Evolutionary conservation across 2,329 filamentous ascomycete genomes (phyloP).

Genomic region (Colletotrichum sp.): DNA sequence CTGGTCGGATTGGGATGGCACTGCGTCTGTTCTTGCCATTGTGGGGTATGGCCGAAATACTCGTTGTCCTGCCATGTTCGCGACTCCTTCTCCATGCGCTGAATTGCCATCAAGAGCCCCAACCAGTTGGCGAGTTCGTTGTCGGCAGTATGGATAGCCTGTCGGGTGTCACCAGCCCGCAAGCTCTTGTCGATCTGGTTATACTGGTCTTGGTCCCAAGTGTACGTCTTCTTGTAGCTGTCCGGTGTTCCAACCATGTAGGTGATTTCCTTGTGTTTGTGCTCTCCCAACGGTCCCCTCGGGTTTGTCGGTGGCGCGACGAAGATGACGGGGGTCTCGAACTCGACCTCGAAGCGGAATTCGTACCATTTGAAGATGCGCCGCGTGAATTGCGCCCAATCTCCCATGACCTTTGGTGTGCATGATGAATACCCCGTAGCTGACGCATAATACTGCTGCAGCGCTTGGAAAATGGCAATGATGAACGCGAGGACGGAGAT

Average conservation of each 20-base stretch:
- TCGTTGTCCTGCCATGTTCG: conserved; percentile 12
- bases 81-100: conserved; percentile 18
- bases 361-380: conserved; percentile 17
- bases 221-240: conserved; percentile 9
- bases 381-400: conserved; percentile 6
- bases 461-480: conserved; percentile 15
- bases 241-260: conserved; percentile 12
- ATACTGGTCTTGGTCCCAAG: conserved; percentile 5
- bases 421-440: conserved; percentile 11
- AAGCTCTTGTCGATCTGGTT: background rate
- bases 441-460: conserved; percentile 14
- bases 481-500: conserved; percentile 16
- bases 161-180: background rate
- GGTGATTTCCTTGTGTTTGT: conserved; percentile 5
- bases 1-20: background rate
- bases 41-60: background rate
- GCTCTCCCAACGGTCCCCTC: background rate
- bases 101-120: conserved; percentile 13
- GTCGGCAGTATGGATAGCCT: conserved; percentile 17
- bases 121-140: conserved; percentile 13
- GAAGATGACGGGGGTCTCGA: conserved; percentile 16
- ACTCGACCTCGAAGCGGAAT: conserved; percentile 18
- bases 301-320: conserved; percentile 7
- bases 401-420: conserved; percentile 6
- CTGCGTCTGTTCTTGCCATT: background rate